Base-by-base conservation (phyloP, 1,284 basidiomycete species). In the Rhizoctonia solani region DNA sequence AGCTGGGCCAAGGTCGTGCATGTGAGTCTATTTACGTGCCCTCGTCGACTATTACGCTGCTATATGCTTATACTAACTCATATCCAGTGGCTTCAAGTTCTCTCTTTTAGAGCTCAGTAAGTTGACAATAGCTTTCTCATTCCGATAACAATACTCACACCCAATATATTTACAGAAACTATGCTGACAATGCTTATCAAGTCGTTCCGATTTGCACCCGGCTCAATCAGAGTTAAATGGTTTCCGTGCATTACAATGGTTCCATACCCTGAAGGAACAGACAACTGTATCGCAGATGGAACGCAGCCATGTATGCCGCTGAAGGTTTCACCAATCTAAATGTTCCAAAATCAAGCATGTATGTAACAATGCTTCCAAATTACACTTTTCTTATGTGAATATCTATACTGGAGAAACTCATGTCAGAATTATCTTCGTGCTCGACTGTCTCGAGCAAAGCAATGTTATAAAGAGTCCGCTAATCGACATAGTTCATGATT, bases 101-200 rank as follows among this genome's bases (percentile, higher is more conserved):
- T 56, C 54, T 4, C n/a, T 42, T 23, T 16, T 56, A 14, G 54
- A 56, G 41, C 9, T 56, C 2, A 56, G 54, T 56, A 56, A 56
- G 23, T 44, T 1, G 5, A 6, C 9, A 29, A 9, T 29, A n/a
- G 14, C 23, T 23, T 3, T 19, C 21, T 50, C 23, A 29, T 9
- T 27, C 16, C 52, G 11, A 54, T 27, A 54, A 54, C n/a, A 34
- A 39, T n/a, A 37, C n/a, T 29, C 50, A 27, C 11, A 30, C 16
- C 29, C n/a, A n/a, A n/a, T n/a, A n/a, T n/a, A n/a, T n/a, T n/a
- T n/a, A n/a, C 27, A 63, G 58, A 63, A 34, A 50, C 52, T 32
- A 27, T 63, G 9, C 32, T 63, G 30, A 39, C 46, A 4, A 41
- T 23, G 11, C 34, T 63, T 1, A 27, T 63, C 16, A 29, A 23